Evolutionary conservation across 805 yeast species (phyloP), one percentile per base, ranked within the genome.

Genomic region (Monosporozyma unispora): DNA sequence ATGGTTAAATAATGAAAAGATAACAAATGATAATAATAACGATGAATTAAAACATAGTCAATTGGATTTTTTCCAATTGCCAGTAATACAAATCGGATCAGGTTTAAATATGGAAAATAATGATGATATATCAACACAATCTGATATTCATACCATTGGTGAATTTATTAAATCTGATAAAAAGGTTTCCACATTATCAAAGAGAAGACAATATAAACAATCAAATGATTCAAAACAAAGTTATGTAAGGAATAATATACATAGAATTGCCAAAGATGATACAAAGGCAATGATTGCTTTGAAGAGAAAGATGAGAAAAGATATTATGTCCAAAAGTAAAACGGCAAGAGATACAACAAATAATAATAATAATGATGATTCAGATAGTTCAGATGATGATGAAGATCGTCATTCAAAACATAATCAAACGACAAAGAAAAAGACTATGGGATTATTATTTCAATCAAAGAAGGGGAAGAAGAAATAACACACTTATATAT

Each of bases 201-300:
- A 65, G 48, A 64, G 63, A 54, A 65, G 58, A 51, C 57, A 56
- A 19, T 48, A 54, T 31, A 49, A 52, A 45, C 50, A 41, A 42
- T 38, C 40, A 44, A 45, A 38, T 14, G 45, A 28, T 9, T 21
- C 45, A n/a, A 47, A 47, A 4, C 41, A 50, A 19, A 11, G 38
- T 14, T 31, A 52, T 7, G 48, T 44, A 29, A 48, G 50, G 31
- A 58, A 51, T 44, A 55, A 49, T 41, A 56, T 62, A 11, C 60
- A 63, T 48, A 58, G 61, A 48, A 54, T 57, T 1, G 55, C 59
- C 3, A 62, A 63, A 44, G 63, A 60, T 47, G 70, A 67, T 48
- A 63, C 69, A 3, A 58, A 57, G 42, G 70, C 70, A 0, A 67
- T 66, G 64, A 52, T 61, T 11, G 66, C 70, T 1, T 54, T 67